These are phyloP conservation scores for Pichia sp. DNA, from an alignment of 1,139 yeast genomes.

Conservation along the genomic window DNA sequence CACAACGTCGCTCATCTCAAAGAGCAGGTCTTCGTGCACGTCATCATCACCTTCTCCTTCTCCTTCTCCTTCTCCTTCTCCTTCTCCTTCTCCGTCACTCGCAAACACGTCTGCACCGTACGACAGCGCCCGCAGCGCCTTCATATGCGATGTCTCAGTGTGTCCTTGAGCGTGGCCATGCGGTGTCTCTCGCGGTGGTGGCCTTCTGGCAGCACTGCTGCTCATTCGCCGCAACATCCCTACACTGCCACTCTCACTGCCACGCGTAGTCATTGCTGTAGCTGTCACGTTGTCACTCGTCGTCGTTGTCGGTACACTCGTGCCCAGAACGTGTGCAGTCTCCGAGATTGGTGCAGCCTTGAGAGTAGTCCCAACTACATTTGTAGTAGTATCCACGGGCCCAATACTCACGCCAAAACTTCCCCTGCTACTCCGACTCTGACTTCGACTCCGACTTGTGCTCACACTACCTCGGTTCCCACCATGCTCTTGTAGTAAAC, in stretches of 20 bases:
- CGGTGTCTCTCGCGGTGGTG: too few species aligned
- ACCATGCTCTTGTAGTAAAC: neutral
- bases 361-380: slow-evolving; percentile 18
- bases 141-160: slow-evolving; percentile 18
- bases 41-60: neutral
- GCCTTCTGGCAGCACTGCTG: slow-evolving; percentile 5
- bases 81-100: slow-evolving; percentile 40
- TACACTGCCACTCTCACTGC: slow-evolving; percentile 6
- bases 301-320: too few species aligned
- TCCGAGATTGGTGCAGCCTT: slow-evolving; percentile 18
- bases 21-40: slow-evolving; percentile 58
- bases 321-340: too few species aligned
- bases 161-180: neutral
- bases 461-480: slow-evolving; percentile 5
- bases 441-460: slow-evolving; percentile 4
- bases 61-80: slow-evolving; percentile 3
- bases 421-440: slow-evolving; percentile 6
- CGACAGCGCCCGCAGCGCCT: slow-evolving; percentile 24
- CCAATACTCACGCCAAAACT: slow-evolving; percentile 7
- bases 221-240: slow-evolving; percentile 8
- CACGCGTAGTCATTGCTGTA: slow-evolving; percentile 3
- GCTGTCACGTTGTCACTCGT: too few species aligned
- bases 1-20: slow-evolving; percentile 89
- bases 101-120: slow-evolving; percentile 46
- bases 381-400: slow-evolving; percentile 4